Base-by-base conservation (phyloP, 2,329 filamentous ascomycete genomes). In the Scopulariopsis brevicaulis region DNA sequence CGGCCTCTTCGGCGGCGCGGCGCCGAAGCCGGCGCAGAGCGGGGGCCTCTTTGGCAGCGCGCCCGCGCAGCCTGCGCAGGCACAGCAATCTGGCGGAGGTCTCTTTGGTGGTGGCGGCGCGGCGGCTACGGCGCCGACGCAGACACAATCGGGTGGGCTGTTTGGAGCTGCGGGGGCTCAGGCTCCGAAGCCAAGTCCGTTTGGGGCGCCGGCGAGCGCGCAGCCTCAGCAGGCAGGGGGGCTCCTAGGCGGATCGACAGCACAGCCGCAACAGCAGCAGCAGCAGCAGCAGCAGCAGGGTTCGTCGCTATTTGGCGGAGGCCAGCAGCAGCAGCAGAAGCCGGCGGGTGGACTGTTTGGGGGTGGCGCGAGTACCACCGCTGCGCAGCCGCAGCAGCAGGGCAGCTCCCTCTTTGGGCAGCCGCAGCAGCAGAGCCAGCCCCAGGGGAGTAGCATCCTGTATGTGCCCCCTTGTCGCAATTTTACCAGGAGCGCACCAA, bases 1-100 rank as follows among this genome's bases (percentile, higher is more conserved):
- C 15, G 68, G 69, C 54, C 67, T 76, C 18, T 73, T 75, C 60
- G 71, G 72, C 40, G 62, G 64, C 55, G 61, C 67, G 46, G 65
- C 64, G 48, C 63, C 65, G 3, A 68, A 69, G 40, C 62, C 61
- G 55, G 57, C 63, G n/a, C 63, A 63, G 20, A 60, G 61, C 24
- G 64, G 64, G 50, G 65, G 69, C 34, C 64, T 72, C 2, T 72
- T 73, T 63, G 69, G 70, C 34, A 64, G 37, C 20, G 43, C 25
- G 32, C 57, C 48, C 25, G 48, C 20, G 32, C 55, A 24, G 34
- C 7, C 51, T 28, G 28, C 7, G 40, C 57, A 50, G 53, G 57
- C 22, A 51, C 20, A 58, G 51, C 59, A 56, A 32, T 32, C 61
- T 20, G 46, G 46, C 46, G 46, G 46, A 3, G 48, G 53, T 32